phyloP scores from a whole-genome alignment of 2,329 filamentous ascomycete species.

The Penicillium capsulatum region DNA sequence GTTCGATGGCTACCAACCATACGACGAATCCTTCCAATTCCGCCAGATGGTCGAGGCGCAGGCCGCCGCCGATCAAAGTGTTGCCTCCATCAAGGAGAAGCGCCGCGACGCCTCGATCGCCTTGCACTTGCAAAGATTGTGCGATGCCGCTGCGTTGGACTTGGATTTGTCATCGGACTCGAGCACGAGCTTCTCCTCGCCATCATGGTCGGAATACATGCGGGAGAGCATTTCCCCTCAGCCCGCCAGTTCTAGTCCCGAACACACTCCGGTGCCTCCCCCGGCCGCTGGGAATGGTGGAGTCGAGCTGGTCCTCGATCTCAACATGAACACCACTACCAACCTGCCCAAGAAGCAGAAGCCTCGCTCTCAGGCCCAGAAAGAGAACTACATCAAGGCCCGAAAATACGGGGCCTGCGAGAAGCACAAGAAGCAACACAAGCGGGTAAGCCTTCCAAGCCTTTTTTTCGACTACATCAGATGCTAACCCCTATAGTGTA shows the following conservation, averaged over 20 bases:
- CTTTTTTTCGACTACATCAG: too few species aligned
- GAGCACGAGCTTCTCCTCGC: slow-evolving; percentile 32
- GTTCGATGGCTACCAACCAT: slow-evolving; percentile 15
- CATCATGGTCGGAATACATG: slow-evolving; percentile 30
- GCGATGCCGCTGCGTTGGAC: slow-evolving; percentile 28
- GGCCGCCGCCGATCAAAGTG: slow-evolving; percentile 35
- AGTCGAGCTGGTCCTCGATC: slow-evolving; percentile 40
- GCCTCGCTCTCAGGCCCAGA: slow-evolving; percentile 40
- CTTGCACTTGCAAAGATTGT: slow-evolving; percentile 38
- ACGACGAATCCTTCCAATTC: slow-evolving; percentile 18
- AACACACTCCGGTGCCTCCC: slow-evolving; percentile 17
- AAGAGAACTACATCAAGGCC: slow-evolving; percentile 43
- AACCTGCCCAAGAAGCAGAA: slow-evolving; percentile 42
- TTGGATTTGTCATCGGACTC: slow-evolving; percentile 27
- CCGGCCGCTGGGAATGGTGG: slow-evolving; percentile 21
- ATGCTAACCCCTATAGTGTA: slow-evolving; percentile 32
- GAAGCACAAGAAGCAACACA: slow-evolving; percentile 44
- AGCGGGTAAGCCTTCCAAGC: slow-evolving; percentile 31
- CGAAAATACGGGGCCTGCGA: slow-evolving; percentile 43
- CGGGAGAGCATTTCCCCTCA: slow-evolving; percentile 24
- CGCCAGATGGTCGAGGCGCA: slow-evolving; percentile 36
- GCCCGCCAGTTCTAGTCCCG: slow-evolving; percentile 21
- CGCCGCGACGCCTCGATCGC: slow-evolving; percentile 41
- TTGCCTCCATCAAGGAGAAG: slow-evolving; percentile 39
- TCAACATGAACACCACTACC: slow-evolving; percentile 44